phyloP scores from a whole-genome alignment of 768 basidiomycete species.

The Boletus sp. region DNA sequence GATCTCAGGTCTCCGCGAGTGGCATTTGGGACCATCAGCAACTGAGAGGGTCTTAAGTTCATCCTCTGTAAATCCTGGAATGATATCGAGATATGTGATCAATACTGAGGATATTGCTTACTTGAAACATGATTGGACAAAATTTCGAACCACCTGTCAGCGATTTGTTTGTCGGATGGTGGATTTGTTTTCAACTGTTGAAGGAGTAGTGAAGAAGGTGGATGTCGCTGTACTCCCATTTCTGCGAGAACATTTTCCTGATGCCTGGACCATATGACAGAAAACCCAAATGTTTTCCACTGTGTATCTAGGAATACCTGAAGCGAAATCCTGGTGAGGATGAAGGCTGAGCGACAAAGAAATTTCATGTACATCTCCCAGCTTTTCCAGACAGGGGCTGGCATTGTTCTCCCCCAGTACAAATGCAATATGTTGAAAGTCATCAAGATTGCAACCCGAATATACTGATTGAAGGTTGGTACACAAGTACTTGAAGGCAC shows the following conservation, averaged over 20 bases:
- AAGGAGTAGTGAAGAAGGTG: conserved; percentile 57
- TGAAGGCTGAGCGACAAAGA: neutral
- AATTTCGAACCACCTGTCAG: conserved; percentile 60
- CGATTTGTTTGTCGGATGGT: conserved; percentile 50
- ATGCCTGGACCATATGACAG: conserved; percentile 52
- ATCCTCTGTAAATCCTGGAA: conserved; percentile 50
- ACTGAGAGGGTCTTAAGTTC: conserved; percentile 56
- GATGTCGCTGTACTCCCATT: conserved; percentile 65
- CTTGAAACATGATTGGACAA: conserved; percentile 59
- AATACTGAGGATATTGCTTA: conserved; percentile 26
- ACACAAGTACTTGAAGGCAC: conserved; percentile 79
- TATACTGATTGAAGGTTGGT: conserved; percentile 21
- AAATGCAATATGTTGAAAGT: neutral
- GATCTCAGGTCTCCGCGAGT: conserved; percentile 37
- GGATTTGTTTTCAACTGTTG: conserved; percentile 51
- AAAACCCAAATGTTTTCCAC: conserved; percentile 66
- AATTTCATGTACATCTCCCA: neutral
- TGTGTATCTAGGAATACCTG: conserved; percentile 4
- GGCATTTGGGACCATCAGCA: conserved; percentile 62
- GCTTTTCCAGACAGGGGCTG: neutral
- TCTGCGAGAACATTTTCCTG: conserved; percentile 50
- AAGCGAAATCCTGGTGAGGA: neutral
- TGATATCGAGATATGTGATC: no score
- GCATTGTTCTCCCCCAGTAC: neutral
- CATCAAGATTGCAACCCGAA: conserved; percentile 51